Evolutionary conservation across 345 rosid species (phyloP).

Genomic region (Clarkia xantiana): DNA sequence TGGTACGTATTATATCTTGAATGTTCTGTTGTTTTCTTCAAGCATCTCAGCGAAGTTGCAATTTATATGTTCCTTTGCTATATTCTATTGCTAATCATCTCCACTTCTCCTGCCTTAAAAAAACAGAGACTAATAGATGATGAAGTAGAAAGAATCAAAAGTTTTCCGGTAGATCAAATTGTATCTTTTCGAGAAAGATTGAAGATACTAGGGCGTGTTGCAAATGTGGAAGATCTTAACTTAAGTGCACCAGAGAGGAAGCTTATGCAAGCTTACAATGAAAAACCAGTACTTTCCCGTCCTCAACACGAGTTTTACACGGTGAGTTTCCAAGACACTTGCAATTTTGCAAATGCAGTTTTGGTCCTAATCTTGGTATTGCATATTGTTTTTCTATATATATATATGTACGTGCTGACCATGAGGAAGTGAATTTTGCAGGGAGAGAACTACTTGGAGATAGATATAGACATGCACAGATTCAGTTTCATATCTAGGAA

Average conservation of each 20-base stretch:
- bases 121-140: slow-evolving; percentile 67
- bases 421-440: slow-evolving; percentile 13
- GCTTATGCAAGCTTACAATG: slow-evolving; percentile 93
- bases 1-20: slow-evolving; percentile 12
- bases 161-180: slow-evolving; percentile 66
- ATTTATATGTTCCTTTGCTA: neutral
- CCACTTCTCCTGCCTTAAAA: neutral
- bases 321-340: slow-evolving; percentile 19
- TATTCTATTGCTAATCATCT: neutral
- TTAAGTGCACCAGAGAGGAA: slow-evolving; percentile 82
- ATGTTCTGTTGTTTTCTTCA: no score
- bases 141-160: slow-evolving; percentile 84
- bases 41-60: neutral
- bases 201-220: slow-evolving; percentile 91
- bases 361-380: no score
- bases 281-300: slow-evolving; percentile 96
- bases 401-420: neutral
- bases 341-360: no score
- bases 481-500: slow-evolving; percentile 83
- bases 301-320: slow-evolving; percentile 79
- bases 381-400: no score
- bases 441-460: slow-evolving; percentile 87
- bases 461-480: slow-evolving; percentile 94
- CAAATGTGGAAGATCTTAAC: slow-evolving; percentile 80
- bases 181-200: slow-evolving; percentile 73